A percentile compares a stretch with the other conserved stretches of the same genome.
Evolutionary conservation across 164 flowering plant species (phyloP).

Genomic region (Warburgia ugandensis): DNA sequence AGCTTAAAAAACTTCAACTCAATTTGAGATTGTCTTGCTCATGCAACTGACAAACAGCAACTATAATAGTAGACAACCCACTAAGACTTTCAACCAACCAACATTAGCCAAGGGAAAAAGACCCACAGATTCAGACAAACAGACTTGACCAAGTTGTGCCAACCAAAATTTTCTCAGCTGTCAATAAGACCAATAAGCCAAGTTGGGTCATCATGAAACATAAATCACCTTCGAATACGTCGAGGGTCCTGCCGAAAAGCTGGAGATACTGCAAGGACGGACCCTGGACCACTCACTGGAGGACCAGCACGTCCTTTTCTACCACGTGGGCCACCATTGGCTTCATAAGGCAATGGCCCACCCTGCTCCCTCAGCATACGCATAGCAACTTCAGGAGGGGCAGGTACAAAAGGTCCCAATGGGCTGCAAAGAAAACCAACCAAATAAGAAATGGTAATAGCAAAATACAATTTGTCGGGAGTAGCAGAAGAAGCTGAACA

Average conservation of each 20-base stretch:
- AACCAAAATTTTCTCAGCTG: too few relatives aligned
- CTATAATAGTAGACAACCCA: too few relatives aligned
- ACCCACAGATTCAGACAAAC: too few relatives aligned
- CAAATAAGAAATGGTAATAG: neutral
- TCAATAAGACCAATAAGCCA: too few relatives aligned
- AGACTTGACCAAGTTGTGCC: too few relatives aligned
- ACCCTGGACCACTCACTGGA: constrained; percentile 49
- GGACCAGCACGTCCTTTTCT: constrained; percentile 64
- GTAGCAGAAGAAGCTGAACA: neutral
- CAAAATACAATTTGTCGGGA: constrained; percentile 1
- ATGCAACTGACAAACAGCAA: too few relatives aligned
- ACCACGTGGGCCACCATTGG: constrained; percentile 30
- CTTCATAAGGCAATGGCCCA: constrained; percentile 77
- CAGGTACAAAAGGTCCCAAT: constrained; percentile 98
- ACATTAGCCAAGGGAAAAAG: too few relatives aligned
- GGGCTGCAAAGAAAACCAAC: constrained; percentile 47
- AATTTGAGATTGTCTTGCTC: too few relatives aligned
- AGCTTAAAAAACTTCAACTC: too few relatives aligned
- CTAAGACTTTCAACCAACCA: too few relatives aligned
- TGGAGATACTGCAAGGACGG: constrained; percentile 58
- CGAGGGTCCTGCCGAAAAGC: constrained; percentile 90
- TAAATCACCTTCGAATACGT: constrained; percentile 66
- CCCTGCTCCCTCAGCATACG: constrained; percentile 87
- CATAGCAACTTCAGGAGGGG: constrained; percentile 99
- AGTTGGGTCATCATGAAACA: neutral